Evolutionary conservation across 108 stramenopile species (phyloP), one percentile per base, ranked within the genome.

Genomic region (Epipyxis sp.): DNA sequence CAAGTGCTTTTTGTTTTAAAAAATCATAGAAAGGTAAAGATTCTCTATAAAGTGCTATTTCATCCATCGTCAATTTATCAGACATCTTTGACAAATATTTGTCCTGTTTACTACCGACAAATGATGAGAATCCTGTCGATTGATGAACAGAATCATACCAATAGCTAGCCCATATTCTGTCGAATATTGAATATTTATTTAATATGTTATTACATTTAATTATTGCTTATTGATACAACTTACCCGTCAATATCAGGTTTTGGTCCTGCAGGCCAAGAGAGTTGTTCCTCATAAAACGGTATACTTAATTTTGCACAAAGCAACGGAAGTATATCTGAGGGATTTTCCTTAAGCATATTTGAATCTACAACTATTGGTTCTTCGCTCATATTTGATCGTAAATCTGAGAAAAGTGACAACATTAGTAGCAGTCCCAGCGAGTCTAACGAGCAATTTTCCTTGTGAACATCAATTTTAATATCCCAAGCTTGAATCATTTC

Each of bases 131-230:
- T 0, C 93, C 92, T 10, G 82, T 78, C 30, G 91, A 90, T 65
- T 91, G 86, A 83, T 89, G 90, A 3, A 91, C 92, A 69, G 80
- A 81, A 71, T 78, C 61, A 79, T 91, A 94, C 95, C 95, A 96
- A 86, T 87, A 89, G 69, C 87, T 69, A 1, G 80, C 86, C 85
- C 80, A 81, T 59, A 42, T 44, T 25, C 84, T 71, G 68, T 82
- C 69, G 69, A 37, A 85, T 57, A 16, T 20, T 37, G 20, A 68
- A 16, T 37, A 68, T 37, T 13, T 68, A 68, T 68, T 37, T 37
- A 68, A 68, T 16, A 25, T 20, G 40, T 25, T n/a, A n/a, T n/a
- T n/a, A n/a, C n/a, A n/a, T n/a, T n/a, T n/a, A n/a, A n/a, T n/a
- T n/a, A n/a, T n/a, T 37, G 20, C 16, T 16, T 20, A 40, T 25